These are phyloP conservation scores for Tolypocladium pustulatum DNA, from an alignment of 2,329 filamentous ascomycete species.

Conservation along the genomic window DNA sequence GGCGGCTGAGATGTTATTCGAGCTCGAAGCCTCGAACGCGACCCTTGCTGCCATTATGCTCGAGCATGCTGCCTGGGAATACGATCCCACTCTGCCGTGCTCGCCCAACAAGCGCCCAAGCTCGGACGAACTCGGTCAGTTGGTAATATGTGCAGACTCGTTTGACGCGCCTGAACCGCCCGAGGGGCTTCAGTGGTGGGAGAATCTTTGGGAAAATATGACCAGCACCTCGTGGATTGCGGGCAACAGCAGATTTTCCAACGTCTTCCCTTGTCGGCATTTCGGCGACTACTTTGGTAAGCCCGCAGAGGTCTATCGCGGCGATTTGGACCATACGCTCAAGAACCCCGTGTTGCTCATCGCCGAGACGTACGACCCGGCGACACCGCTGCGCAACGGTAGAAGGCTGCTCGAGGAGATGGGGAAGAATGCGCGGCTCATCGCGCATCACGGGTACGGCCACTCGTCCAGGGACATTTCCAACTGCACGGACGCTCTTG, in stretches of 20 bases:
- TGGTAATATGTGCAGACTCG: constrained; percentile 36
- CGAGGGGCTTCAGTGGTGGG: constrained; percentile 33
- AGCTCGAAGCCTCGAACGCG: constrained; percentile 33
- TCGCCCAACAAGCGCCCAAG: constrained; percentile 16
- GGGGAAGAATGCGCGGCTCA: constrained; percentile 35
- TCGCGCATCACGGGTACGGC: constrained; percentile 39
- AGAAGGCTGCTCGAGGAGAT: constrained; percentile 31
- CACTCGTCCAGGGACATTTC: constrained; percentile 35
- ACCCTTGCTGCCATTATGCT: constrained; percentile 28
- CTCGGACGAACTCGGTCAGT: constrained; percentile 25
- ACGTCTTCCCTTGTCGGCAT: constrained; percentile 34
- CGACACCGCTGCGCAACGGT: constrained; percentile 38
- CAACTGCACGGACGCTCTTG: constrained; percentile 31
- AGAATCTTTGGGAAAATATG: constrained; percentile 35
- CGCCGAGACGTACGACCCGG: constrained; percentile 38
- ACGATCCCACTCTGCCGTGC: constrained; percentile 25
- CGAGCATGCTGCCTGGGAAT: constrained; percentile 27
- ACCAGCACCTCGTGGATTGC: constrained; percentile 32
- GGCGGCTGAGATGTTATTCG: constrained; percentile 28
- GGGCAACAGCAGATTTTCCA: constrained; percentile 34
- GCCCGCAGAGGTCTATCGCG: constrained; percentile 35
- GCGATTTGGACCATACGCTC: constrained; percentile 31
- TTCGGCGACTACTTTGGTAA: constrained; percentile 33
- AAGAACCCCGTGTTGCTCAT: constrained; percentile 34
- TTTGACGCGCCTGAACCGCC: constrained; percentile 30